These are phyloP conservation scores for Yamadazyma scolyti DNA, from an alignment of 805 yeast genomes.

Conservation along the genomic window DNA sequence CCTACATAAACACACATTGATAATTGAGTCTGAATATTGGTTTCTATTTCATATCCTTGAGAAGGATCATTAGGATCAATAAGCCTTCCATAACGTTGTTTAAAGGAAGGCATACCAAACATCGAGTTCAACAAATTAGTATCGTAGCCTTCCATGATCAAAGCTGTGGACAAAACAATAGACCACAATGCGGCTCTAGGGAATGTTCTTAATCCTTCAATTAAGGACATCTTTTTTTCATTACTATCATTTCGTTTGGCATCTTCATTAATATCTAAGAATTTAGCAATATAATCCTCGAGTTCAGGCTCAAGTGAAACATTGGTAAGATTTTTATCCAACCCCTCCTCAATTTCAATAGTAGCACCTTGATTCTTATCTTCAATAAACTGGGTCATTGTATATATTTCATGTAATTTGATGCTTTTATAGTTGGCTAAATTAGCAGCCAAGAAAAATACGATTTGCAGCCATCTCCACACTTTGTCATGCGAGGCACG, in stretches of 20 bases:
- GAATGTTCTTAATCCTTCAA: constrained; percentile 30
- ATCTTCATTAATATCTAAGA: constrained; percentile 29
- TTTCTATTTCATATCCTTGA: constrained; percentile 24
- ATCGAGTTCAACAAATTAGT: constrained; percentile 27
- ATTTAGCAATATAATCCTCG: constrained; percentile 32
- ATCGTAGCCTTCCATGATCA: constrained; percentile 39
- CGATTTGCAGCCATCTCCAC: too few species aligned
- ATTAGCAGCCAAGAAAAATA: too few species aligned
- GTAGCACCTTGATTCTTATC: too few species aligned
- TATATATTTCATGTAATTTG: too few species aligned
- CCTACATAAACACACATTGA: constrained; percentile 33
- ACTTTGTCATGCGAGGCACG: too few species aligned
- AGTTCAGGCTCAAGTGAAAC: constrained; percentile 11
- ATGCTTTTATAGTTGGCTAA: too few species aligned
- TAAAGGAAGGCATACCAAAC: constrained; percentile 31
- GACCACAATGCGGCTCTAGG: constrained; percentile 38
- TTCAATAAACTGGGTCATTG: constrained; percentile 13
- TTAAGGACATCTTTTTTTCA: constrained; percentile 31
- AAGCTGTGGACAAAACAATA: constrained; percentile 28
- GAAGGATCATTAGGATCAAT: constrained; percentile 15
- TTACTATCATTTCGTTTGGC: constrained; percentile 23
- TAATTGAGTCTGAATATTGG: constrained; percentile 33
- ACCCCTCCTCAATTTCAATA: constrained; percentile 1
- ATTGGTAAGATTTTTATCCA: constrained; percentile 4
- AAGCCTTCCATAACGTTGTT: constrained; percentile 25